Evolutionary conservation across 108 stramenopile species (phyloP).

Genomic region (Fistulifera solaris): DNA sequence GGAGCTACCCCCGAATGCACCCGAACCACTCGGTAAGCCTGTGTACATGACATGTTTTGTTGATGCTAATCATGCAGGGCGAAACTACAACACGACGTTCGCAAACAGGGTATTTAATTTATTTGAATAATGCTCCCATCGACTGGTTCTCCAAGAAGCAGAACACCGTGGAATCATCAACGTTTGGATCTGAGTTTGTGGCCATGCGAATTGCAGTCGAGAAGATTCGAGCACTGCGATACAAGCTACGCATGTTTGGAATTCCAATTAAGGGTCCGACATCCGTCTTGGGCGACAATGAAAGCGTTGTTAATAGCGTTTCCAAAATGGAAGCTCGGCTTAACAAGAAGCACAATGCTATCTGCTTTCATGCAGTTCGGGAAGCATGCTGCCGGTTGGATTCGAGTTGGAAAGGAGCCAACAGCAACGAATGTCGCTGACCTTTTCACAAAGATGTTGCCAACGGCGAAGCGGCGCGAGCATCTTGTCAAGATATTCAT

Average conservation of each 20-base stretch:
- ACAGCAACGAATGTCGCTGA: conserved; percentile 29
- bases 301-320: conserved; percentile 23
- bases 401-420: conserved; percentile 20
- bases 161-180: conserved; percentile 28
- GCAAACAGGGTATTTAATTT: conserved; percentile 28
- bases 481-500: neutral
- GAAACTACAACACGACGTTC: conserved; percentile 22
- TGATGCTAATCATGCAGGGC: conserved; percentile 36
- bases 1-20: conserved; percentile 9
- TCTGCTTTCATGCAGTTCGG: conserved; percentile 28
- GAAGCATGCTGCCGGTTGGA: conserved; percentile 28
- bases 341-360: conserved; percentile 27
- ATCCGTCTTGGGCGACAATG: conserved; percentile 18
- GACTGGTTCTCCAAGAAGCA: conserved; percentile 25
- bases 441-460: conserved; percentile 26
- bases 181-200: conserved; percentile 28
- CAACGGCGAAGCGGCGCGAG: neutral
- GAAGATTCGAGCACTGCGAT: conserved; percentile 15
- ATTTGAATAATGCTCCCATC: conserved; percentile 25
- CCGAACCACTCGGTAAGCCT: conserved; percentile 18
- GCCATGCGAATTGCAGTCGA: conserved; percentile 23
- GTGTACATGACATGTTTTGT: conserved; percentile 15
- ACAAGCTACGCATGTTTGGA: conserved; percentile 29
- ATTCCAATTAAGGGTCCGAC: conserved; percentile 24
- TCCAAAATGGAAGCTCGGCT: conserved; percentile 22